Evolutionary conservation across 2,329 filamentous ascomycete species (phyloP).

Genomic region (Ascochyta pisi): DNA sequence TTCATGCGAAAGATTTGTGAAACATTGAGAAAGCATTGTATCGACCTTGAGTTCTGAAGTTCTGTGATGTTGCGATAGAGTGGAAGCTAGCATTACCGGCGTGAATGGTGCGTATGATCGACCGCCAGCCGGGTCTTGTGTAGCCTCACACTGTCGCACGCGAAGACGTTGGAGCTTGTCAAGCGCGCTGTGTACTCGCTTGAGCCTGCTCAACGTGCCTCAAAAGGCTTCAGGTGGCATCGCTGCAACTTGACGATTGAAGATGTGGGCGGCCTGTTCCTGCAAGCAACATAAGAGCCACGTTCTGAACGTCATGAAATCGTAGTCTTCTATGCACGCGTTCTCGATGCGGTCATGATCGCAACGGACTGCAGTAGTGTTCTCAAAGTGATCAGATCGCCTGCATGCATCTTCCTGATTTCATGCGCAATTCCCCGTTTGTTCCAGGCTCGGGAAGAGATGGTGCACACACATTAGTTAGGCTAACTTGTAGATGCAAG

Average conservation of each 20-base stretch:
- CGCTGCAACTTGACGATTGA: not conserved
- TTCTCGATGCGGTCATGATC: not conserved
- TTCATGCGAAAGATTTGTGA: too few relatives aligned
- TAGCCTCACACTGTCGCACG: constrained; percentile 13
- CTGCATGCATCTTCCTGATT: not conserved
- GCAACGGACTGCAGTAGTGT: constrained; percentile 2
- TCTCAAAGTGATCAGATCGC: not conserved
- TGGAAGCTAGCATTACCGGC: constrained; percentile 11
- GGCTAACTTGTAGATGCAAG: not conserved
- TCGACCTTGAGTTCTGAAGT: not conserved
- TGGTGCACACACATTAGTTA: not conserved
- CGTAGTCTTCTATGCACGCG: not conserved
- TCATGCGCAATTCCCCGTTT: constrained; percentile 1
- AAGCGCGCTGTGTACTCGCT: constrained; percentile 6
- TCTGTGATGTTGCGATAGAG: constrained; percentile 10
- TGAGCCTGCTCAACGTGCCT: not conserved
- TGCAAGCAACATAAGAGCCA: not conserved
- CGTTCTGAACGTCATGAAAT: not conserved
- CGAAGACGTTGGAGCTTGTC: constrained; percentile 7
- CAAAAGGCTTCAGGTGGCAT: not conserved
- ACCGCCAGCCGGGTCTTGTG: constrained; percentile 7
- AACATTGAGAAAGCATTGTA: not conserved
- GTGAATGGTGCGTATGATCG: constrained; percentile 5
- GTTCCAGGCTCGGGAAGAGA: constrained; percentile 8
- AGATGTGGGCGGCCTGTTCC: not conserved